A percentile compares a stretch with the other conserved stretches of the same genome.
phyloP scores from a whole-genome alignment of 768 basidiomycete genomes.

The Mycena epipterygia region DNA sequence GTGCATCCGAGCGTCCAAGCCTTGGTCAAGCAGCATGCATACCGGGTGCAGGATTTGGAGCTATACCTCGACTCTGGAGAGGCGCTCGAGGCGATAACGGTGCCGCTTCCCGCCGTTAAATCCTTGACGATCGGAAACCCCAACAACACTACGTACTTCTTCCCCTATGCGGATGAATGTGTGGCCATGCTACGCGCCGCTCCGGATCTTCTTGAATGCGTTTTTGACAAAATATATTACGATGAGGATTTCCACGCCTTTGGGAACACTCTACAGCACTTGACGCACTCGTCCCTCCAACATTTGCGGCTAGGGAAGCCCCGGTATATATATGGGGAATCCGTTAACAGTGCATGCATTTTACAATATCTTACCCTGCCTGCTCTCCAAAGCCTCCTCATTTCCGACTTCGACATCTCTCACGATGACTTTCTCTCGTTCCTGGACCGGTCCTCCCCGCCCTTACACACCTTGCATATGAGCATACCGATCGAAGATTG shows the following conservation, averaged over 20 bases:
- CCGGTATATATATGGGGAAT: too few relatives aligned
- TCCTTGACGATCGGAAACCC: neutral
- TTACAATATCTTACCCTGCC: slow-evolving; percentile 10
- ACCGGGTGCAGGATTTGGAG: neutral
- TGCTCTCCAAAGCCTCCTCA: neutral
- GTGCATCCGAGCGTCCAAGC: neutral
- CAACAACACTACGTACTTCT: neutral
- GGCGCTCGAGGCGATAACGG: neutral
- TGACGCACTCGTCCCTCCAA: neutral
- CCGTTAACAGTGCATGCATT: neutral
- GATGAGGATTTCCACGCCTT: neutral
- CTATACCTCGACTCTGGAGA: neutral
- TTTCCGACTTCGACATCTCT: neutral
- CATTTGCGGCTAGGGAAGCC: slow-evolving; percentile 6
- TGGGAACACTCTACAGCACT: neutral
- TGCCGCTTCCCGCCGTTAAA: neutral
- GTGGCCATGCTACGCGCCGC: neutral
- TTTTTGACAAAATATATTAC: neutral
- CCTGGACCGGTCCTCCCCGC: slow-evolving; percentile 5
- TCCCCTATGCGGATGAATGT: neutral
- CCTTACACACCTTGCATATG: neutral
- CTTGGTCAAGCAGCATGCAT: neutral
- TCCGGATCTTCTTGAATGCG: neutral
- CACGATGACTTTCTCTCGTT: neutral
- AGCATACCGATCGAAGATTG: neutral